Conservation (phyloP, 2,329 filamentous ascomycete species). For the Pleurostoma richardsiae region DNA sequence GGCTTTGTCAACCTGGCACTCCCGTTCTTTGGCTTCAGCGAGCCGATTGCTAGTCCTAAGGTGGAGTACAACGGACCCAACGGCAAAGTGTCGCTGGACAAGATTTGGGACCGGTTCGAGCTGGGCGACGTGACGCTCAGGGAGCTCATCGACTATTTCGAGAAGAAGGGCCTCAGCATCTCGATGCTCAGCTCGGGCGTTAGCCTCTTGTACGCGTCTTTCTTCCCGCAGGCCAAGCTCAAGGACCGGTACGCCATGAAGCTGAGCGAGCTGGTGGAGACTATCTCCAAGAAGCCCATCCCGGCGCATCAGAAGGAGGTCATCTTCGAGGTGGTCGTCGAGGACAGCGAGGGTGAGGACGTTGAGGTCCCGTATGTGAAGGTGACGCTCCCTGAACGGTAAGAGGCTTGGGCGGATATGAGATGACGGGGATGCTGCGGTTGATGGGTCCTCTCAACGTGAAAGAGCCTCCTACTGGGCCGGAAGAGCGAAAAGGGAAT, state of each 20-base stretch:
- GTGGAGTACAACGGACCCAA: constrained; percentile 78
- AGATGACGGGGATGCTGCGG: no score
- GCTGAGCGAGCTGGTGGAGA: constrained; percentile 82
- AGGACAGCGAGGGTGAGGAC: constrained; percentile 85
- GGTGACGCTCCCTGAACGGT: constrained; percentile 49
- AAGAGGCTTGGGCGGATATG: no score
- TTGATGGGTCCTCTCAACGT: no score
- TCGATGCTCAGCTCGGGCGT: constrained; percentile 98
- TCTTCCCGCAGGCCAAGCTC: constrained; percentile 74
- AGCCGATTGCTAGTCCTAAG: constrained; percentile 92
- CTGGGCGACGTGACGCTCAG: constrained; percentile 77
- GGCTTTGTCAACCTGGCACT: constrained; percentile 95
- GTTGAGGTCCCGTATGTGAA: constrained; percentile 97
- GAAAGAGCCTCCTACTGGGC: no score
- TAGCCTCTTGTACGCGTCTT: constrained; percentile 87
- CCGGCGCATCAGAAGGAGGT: constrained; percentile 90
- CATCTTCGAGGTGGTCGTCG: constrained; percentile 92
- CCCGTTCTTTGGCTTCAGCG: constrained; percentile 97
- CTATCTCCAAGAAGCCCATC: constrained; percentile 86
- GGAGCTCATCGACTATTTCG: constrained; percentile 79
- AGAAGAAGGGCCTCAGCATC: constrained; percentile 72
- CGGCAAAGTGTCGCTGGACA: constrained; percentile 81
- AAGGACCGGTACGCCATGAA: constrained; percentile 81
- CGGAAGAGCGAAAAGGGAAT: no score
- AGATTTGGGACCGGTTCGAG: constrained; percentile 98